Percentiles rank a stretch among this genome's conserved stretches.
Evolutionary conservation across 306 rosid genomes (phyloP).

Genomic region (Malus fusca): DNA sequence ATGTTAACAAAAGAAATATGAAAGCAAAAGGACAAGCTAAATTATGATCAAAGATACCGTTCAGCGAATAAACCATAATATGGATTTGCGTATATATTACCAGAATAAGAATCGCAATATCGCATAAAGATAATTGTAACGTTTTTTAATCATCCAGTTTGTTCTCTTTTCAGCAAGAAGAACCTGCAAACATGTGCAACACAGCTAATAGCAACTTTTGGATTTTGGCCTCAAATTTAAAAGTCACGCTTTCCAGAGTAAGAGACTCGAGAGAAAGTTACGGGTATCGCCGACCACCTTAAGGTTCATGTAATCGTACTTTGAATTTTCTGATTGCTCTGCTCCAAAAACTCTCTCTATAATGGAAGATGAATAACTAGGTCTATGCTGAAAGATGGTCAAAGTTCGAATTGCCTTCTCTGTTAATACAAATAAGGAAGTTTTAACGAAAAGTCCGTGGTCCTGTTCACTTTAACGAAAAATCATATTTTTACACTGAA

Average conservation of each 20-base stretch:
- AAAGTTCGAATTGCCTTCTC: no score
- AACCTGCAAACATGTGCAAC: conserved; percentile 21
- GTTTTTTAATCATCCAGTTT: background rate
- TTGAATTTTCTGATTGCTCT: background rate
- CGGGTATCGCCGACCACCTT: background rate
- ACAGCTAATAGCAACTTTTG: conserved; percentile 15
- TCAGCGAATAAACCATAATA: background rate
- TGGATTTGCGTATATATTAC: background rate
- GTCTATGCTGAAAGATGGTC: no score
- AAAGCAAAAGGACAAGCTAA: background rate
- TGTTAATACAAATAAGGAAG: no score
- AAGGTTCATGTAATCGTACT: background rate
- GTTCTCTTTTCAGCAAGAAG: background rate
- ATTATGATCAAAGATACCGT: background rate
- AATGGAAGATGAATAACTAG: no score
- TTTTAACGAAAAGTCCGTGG: no score
- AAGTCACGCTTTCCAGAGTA: conserved; percentile 28
- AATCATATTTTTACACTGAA: no score
- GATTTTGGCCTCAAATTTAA: conserved; percentile 11
- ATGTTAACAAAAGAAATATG: background rate
- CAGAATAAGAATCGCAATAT: background rate
- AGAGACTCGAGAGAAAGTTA: background rate
- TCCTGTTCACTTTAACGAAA: no score
- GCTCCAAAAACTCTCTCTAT: no score
- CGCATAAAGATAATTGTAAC: background rate